phyloP scores from a whole-genome alignment of 2,329 filamentous ascomycete genomes.

The Fusarium neocosmosporiellum region DNA sequence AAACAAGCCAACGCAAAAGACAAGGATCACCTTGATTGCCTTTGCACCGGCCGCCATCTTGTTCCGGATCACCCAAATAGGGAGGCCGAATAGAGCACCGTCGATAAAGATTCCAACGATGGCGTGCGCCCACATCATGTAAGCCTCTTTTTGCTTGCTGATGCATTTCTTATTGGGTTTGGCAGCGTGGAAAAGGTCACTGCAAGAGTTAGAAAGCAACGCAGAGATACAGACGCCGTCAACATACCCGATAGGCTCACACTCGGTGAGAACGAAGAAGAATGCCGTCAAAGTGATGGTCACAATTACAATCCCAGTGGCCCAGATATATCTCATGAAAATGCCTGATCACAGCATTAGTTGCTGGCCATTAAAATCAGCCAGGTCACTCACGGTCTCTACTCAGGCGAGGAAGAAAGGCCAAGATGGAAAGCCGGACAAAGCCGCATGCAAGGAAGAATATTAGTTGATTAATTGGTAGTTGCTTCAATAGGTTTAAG shows the following conservation, averaged over 20 bases:
- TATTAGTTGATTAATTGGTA: slow-evolving; percentile 36
- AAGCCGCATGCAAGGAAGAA: slow-evolving; percentile 34
- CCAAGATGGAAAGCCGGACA: slow-evolving; percentile 39
- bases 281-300: slow-evolving; percentile 27
- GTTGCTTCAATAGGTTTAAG: background rate
- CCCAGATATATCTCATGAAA: slow-evolving; percentile 35
- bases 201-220: background rate
- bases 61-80: slow-evolving; percentile 51
- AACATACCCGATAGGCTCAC: slow-evolving; percentile 32
- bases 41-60: slow-evolving; percentile 51
- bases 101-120: slow-evolving; percentile 42
- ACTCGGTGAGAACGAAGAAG: slow-evolving; percentile 39
- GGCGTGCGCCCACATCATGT: slow-evolving; percentile 47
- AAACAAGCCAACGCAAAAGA: slow-evolving; percentile 54
- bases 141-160: slow-evolving; percentile 23
- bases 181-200: slow-evolving; percentile 34
- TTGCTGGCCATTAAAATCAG: no score
- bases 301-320: slow-evolving; percentile 14
- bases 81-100: slow-evolving; percentile 48
- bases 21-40: slow-evolving; percentile 49
- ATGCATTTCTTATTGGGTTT: slow-evolving; percentile 31
- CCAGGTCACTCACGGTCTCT: slow-evolving; percentile 22
- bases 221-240: no score
- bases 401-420: slow-evolving; percentile 35
- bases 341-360: background rate